Evolutionary conservation across 306 rosid genomes (phyloP).

Genomic region (Clitoria ternatea): DNA sequence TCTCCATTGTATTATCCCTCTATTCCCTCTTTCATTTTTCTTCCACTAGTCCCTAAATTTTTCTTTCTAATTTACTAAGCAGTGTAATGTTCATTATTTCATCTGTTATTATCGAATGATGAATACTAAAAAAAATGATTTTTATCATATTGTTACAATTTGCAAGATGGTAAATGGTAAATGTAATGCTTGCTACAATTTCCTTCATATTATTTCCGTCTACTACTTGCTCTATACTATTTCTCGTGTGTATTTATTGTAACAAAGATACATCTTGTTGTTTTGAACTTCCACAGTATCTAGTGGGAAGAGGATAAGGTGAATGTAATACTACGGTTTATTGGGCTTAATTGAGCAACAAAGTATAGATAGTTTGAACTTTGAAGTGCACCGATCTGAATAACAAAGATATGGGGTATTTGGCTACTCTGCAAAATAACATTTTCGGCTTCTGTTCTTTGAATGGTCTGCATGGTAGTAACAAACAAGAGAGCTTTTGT

Average conservation of each 20-base stretch:
- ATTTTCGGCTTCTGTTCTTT: slow-evolving; percentile 32
- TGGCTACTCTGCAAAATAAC: slow-evolving; percentile 39
- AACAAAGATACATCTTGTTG: background rate
- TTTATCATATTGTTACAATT: background rate
- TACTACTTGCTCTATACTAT: background rate
- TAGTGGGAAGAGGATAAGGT: slow-evolving; percentile 17
- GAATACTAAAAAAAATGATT: background rate
- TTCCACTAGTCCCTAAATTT: background rate
- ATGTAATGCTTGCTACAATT: background rate
- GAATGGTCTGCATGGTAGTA: slow-evolving; percentile 33
- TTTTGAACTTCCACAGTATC: slow-evolving; percentile 21
- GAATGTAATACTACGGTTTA: background rate
- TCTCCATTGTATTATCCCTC: too few species aligned
- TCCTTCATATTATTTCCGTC: background rate
- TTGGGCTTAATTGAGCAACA: background rate
- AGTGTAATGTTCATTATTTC: background rate
- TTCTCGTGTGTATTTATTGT: background rate
- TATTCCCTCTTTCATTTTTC: background rate
- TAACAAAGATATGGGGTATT: slow-evolving; percentile 45
- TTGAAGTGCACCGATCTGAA: background rate
- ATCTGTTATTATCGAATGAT: background rate
- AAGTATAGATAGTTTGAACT: background rate
- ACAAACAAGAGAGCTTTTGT: slow-evolving; percentile 30
- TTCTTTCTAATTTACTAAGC: background rate
- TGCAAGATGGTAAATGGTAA: too few species aligned